Evolutionary conservation across 768 basidiomycete species (phyloP), one percentile per base, ranked within the genome.

Genomic region (Phlebiopsis gigantea): DNA sequence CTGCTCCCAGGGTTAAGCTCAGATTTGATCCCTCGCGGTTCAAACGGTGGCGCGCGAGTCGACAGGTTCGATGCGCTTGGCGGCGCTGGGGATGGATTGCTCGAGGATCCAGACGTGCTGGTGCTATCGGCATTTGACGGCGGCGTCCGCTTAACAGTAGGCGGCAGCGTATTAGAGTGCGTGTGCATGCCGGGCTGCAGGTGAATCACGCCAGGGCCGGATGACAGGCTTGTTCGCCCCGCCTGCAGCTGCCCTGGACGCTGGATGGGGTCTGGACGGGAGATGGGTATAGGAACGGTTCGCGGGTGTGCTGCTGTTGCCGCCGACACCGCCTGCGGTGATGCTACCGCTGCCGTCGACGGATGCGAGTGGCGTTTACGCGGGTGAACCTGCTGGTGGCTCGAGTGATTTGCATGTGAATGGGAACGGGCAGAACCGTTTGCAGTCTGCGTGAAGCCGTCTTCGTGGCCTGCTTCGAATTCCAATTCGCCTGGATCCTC

Each of bases 11-110:
- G 64, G 19, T 68, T 68, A 24, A 67, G 56, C 22, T 68, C 67
- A 22, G 66, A 65, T 61, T 56, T 66, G 25, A 43, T 53, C 12
- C 50, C 41, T 29, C 58, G 72, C 1, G 81, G 82, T 62, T 83
- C 82, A 53, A 83, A 84, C 15, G 80, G 77, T 3, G 76, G 72
- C 1, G 81, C 82, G 39, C 75, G 77, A 57, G 77, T 76, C 9
- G 81, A 83, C n/a, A 83, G 64, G 12, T 69, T 77, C 7, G 79
- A 79, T 2, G 43, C 59, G 39, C 53, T 57, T 25, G 48, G 46
- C 7, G 62, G 7, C 22, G 41, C 55, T 41, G 60, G 31, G 57
- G 59, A 39, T 59, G 59, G 26, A 57, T 61, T 42, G 30, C 63
- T 54, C 26, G 69, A 63, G 47, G 63, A 53, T 26, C 59, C 61